phyloP scores from a whole-genome alignment of 257 asterid genomes.

The Rehmannia glutinosa region DNA sequence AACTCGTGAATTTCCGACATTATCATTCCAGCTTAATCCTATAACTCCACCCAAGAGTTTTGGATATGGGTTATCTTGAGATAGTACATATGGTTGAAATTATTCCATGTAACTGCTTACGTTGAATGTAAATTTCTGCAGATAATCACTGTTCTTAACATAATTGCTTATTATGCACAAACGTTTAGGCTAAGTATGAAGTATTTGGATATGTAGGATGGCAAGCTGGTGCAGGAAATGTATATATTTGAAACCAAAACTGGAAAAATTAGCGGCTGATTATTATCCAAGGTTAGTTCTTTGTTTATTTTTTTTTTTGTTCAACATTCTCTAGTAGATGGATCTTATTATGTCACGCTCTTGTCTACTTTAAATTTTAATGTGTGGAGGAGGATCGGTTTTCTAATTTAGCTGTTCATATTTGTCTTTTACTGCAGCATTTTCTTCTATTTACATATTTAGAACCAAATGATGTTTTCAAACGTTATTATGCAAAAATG shows the following conservation, averaged over 20 bases:
- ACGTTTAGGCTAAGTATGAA: constrained; percentile 28
- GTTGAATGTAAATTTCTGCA: background rate
- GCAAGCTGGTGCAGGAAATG: constrained; percentile 98
- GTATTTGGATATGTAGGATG: constrained; percentile 63
- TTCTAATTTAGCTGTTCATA: background rate
- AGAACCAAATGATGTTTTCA: background rate
- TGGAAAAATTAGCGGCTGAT: constrained; percentile 88
- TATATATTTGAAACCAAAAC: constrained; percentile 87
- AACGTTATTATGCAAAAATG: background rate
- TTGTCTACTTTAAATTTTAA: background rate
- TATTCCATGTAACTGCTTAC: background rate
- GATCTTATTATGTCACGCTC: background rate
- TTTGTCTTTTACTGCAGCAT: background rate
- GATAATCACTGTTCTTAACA: background rate
- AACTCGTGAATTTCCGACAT: background rate
- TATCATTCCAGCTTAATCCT: background rate
- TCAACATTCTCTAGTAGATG: background rate
- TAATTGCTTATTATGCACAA: background rate
- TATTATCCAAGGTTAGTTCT: constrained; percentile 73
- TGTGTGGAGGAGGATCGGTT: background rate
- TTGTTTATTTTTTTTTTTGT: constrained; percentile 9
- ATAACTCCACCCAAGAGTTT: background rate
- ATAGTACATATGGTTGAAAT: too few relatives aligned
- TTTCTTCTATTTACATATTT: background rate
- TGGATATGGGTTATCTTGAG: too few relatives aligned